Percentiles rank a stretch among this genome's conserved stretches.
Conservation (phyloP, 2,329 filamentous ascomycete species). For the Ophiocordyceps polyrhachis-furcata region DNA sequence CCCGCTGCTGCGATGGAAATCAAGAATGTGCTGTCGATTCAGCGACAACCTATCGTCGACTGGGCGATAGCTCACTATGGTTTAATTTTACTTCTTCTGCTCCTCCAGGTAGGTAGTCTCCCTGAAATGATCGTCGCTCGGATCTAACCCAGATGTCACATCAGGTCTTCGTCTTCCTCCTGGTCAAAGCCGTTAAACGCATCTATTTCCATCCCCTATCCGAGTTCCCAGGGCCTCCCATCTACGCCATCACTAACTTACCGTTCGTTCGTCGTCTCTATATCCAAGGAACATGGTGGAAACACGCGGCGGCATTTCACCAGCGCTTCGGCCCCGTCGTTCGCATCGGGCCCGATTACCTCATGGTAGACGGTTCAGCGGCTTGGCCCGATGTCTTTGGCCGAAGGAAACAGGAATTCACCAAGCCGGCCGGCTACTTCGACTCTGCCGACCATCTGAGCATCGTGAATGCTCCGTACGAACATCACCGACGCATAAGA, state of each 20-base stretch:
- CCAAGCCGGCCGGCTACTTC: slow-evolving; percentile 1
- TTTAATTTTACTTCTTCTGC: neutral
- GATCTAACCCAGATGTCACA: neutral
- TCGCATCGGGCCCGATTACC: slow-evolving; percentile 19
- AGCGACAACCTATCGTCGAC: too few relatives aligned
- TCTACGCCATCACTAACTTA: neutral
- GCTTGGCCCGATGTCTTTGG: slow-evolving; percentile 17
- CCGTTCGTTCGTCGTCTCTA: neutral
- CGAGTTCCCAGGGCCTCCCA: neutral
- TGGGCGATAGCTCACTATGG: too few relatives aligned
- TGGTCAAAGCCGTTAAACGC: neutral
- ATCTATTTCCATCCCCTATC: neutral
- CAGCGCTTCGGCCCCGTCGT: slow-evolving; percentile 16
- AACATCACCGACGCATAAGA: slow-evolving; percentile 4
- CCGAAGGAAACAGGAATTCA: slow-evolving; percentile 5
- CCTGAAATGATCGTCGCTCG: neutral
- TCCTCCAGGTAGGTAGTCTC: neutral
- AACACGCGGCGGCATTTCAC: slow-evolving; percentile 3
- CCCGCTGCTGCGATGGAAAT: too few relatives aligned
- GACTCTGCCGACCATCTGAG: slow-evolving; percentile 1
- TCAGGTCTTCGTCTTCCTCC: neutral
- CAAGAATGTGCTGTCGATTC: too few relatives aligned
- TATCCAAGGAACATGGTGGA: neutral
- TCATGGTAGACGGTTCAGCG: slow-evolving; percentile 15
- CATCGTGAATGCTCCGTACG: slow-evolving; percentile 1